Evolutionary conservation across 1,284 basidiomycete genomes (phyloP).

Genomic region (Ustilago trichophora): DNA sequence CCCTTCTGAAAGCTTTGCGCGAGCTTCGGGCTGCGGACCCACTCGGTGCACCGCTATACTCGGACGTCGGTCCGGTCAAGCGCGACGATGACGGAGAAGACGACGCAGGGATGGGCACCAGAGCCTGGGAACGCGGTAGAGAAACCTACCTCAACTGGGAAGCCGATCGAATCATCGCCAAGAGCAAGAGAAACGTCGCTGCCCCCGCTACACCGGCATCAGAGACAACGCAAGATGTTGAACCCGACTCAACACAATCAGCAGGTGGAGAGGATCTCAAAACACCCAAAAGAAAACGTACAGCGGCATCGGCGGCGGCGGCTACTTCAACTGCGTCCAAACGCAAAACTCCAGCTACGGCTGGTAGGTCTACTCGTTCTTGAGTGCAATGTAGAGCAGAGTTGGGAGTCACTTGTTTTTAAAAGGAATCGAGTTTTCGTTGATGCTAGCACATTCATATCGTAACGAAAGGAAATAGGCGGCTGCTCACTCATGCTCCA

Average conservation of each 20-base stretch:
- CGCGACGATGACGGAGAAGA: slow-evolving; percentile 1
- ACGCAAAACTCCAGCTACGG: too few relatives aligned
- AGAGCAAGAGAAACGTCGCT: slow-evolving; percentile 19
- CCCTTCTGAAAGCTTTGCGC: slow-evolving; percentile 40
- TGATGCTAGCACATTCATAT: too few relatives aligned
- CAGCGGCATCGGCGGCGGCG: slow-evolving; percentile 1
- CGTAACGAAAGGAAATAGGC: too few relatives aligned
- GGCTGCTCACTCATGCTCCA: too few relatives aligned
- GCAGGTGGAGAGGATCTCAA: slow-evolving; percentile 17
- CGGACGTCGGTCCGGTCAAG: not conserved
- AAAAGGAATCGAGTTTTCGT: too few relatives aligned
- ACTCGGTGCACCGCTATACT: slow-evolving; percentile 43
- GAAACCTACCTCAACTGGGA: slow-evolving; percentile 62
- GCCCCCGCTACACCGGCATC: not conserved
- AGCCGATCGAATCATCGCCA: slow-evolving; percentile 53
- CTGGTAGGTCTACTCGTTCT: too few relatives aligned
- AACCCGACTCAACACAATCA: not conserved
- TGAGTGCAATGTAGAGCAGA: too few relatives aligned
- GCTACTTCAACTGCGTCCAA: slow-evolving; percentile 31
- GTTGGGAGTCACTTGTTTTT: too few relatives aligned
- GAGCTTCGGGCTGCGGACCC: slow-evolving; percentile 47
- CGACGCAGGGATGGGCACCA: slow-evolving; percentile 5
- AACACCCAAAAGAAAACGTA: slow-evolving; percentile 35
- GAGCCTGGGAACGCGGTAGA: too few relatives aligned
- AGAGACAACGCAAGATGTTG: not conserved